Evolutionary conservation across 495 filamentous ascomycete species (phyloP), one percentile per base, ranked within the genome.

Genomic region (Penicillium cosmopolitanum): DNA sequence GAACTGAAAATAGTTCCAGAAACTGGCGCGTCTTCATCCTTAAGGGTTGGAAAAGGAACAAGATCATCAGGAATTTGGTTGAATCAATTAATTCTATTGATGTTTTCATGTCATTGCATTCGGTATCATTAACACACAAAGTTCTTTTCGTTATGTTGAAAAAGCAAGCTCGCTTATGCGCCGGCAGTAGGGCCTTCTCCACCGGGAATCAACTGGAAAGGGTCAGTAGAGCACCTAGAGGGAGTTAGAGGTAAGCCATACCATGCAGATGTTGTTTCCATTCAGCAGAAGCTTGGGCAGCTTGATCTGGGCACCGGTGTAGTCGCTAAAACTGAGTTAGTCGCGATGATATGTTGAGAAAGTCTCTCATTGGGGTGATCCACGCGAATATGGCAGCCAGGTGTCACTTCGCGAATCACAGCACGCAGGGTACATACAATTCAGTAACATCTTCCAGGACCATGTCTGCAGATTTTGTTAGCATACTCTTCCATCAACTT

Each of bases 181-280:
- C 71, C 75, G 55, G 66, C 63, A 53, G 63, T 75, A 35, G 91
- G 91, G 1, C 91, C 91, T 71, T 95, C 91, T 40, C 91, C 91
- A 58, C 92, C 92, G 16, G 92, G 92, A 63, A 95, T 93, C 75
- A 96, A 85, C 91, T 96, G 59, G 8, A 53, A 46, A 54, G 16
- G 35, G 61, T 70, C 63, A 66, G 51, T 36, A 38, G 33, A 13
- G 8, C 10, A 6, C 1, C 25, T 12, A 23, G 31, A 15, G 15
- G 18, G n/a, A 40, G 38, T 10, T 13, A 42, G 11, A 25, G 23
- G 15, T 21, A 55, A 34, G 7, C 51, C 69, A 28, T 82, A 96
- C 95, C 95, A 98, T 98, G 90, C 95, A 98, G 56, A 98, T 89
- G 67, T 98, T 97, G 75, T 98, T 98, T 36, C 95, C 95, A 66